Percentiles rank a stretch among this genome's conserved stretches.
These are phyloP conservation scores for Fonsecaea multimorphosa DNA, from an alignment of 2,329 filamentous ascomycete species.

Conservation along the genomic window DNA sequence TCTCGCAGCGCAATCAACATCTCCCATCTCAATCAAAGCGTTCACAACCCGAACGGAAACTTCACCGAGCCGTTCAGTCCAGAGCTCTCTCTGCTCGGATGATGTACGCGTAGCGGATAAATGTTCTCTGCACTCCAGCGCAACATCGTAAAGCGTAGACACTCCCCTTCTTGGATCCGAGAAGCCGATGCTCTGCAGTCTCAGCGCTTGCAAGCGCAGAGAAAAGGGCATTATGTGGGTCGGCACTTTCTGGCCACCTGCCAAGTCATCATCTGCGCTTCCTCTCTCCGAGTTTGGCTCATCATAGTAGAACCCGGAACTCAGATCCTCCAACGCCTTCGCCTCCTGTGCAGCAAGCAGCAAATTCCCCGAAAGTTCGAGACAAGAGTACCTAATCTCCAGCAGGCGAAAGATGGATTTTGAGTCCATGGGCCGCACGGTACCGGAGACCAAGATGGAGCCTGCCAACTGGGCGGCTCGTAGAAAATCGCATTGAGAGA, in stretches of 20 bases:
- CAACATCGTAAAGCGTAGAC: slow-evolving; percentile 89
- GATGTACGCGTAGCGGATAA: slow-evolving; percentile 60
- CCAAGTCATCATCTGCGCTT: slow-evolving; percentile 35
- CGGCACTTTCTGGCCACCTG: slow-evolving; percentile 68
- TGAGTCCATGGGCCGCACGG: slow-evolving; percentile 58
- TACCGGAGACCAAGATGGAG: slow-evolving; percentile 50
- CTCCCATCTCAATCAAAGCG: slow-evolving; percentile 71
- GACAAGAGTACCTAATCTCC: slow-evolving; percentile 79
- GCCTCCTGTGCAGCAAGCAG: slow-evolving; percentile 70
- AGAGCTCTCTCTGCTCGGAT: slow-evolving; percentile 65
- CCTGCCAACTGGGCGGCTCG: slow-evolving; percentile 67
- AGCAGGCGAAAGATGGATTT: slow-evolving; percentile 75
- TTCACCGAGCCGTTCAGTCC: slow-evolving; percentile 75
- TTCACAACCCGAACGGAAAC: slow-evolving; percentile 70
- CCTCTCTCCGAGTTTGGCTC: slow-evolving; percentile 17
- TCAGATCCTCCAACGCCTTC: slow-evolving; percentile 66
- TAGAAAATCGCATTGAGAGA: slow-evolving; percentile 78
- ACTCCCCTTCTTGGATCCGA: slow-evolving; percentile 82
- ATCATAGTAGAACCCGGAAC: slow-evolving; percentile 60
- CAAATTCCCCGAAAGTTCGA: slow-evolving; percentile 77
- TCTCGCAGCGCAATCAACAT: slow-evolving; percentile 76
- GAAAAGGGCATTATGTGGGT: slow-evolving; percentile 83
- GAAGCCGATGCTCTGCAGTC: slow-evolving; percentile 84
- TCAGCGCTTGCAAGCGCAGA: slow-evolving; percentile 79
- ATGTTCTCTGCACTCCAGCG: slow-evolving; percentile 72